Evolutionary conservation across 768 basidiomycete genomes (phyloP), one percentile per base, ranked within the genome.

Genomic region (Tylopilus balloui): DNA sequence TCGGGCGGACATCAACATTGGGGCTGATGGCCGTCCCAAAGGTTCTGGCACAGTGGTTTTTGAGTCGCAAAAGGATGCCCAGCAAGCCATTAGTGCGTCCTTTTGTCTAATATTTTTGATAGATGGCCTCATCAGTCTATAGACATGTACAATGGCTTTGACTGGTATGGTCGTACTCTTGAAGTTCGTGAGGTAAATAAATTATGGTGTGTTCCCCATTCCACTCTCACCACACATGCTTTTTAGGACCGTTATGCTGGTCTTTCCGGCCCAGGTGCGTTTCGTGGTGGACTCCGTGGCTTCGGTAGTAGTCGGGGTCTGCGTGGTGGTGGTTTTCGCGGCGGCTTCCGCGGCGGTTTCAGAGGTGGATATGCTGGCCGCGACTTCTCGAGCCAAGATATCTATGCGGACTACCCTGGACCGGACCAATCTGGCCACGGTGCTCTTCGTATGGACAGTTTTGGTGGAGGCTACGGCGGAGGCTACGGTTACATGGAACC

Each of bases 1-100:
- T 55, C 84, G 95, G 39, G 92, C 95, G 48, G 95, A 98, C 66
- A 92, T 97, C 54, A 93, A 94, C 58, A 87, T 95, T 49, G 91
- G 89, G 51, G 83, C 84, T 19, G 92, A 96, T 67, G 94, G 94
- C 23, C 80, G 85, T 12, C 93, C 95, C 14, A 95, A 96, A 66
- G 95, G 95, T 19, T 95, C 90, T 44, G 95, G 95, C n/a, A 96
- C 92, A 0, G 95, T 98, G 13, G 89, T 97, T 12, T 97, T 93
- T 61, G 91, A 93, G 68, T 91, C 86, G 2, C 67, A 88, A 13
- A 88, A 90, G 59, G 93, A 95, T 69, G 95, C 95, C 11, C 78
- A 81, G 57, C 86, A 91, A 62, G 94, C 94, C 11, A 94, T 98
- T 62, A 81, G 92, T 92, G 56, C 27, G 88, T 79, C 2, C 0